A percentile compares a stretch with the other conserved stretches of the same genome.
Conservation (phyloP, 2,329 filamentous ascomycete genomes). For the Fusarium ambrosium region DNA sequence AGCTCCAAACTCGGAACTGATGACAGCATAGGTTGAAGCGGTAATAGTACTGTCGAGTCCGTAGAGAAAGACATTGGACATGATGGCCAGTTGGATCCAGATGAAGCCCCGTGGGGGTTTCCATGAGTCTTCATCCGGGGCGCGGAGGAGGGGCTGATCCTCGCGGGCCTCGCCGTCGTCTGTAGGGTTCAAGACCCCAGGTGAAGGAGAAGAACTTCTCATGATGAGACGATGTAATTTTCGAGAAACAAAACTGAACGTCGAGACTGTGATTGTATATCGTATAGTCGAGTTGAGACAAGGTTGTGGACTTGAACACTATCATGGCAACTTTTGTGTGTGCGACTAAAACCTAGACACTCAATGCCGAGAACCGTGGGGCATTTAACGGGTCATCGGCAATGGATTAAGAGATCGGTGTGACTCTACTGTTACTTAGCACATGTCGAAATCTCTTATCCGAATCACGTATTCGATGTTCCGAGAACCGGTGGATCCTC, state of each 20-base stretch:
- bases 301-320: neutral
- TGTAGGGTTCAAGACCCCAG: slow-evolving; percentile 7
- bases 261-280: neutral
- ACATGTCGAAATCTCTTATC: slow-evolving; percentile 35
- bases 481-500: slow-evolving; percentile 20
- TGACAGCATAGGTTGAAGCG: slow-evolving; percentile 79
- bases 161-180: slow-evolving; percentile 23
- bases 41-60: slow-evolving; percentile 82
- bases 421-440: slow-evolving; percentile 1
- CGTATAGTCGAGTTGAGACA: neutral
- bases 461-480: slow-evolving; percentile 32
- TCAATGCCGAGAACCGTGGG: slow-evolving; percentile 1
- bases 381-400: slow-evolving; percentile 20
- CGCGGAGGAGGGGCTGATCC: slow-evolving; percentile 40
- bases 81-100: slow-evolving; percentile 72
- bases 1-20: slow-evolving; percentile 79
- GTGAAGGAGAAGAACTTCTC: neutral
- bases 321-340: neutral
- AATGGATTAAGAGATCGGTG: slow-evolving; percentile 18
- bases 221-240: neutral
- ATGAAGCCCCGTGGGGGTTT: slow-evolving; percentile 65
- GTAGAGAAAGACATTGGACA: slow-evolving; percentile 74
- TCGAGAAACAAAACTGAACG: neutral
- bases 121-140: slow-evolving; percentile 54
- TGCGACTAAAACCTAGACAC: neutral